phyloP scores from a whole-genome alignment of 75 land plant genomes.

The Chamaecyparis obtusa region DNA sequence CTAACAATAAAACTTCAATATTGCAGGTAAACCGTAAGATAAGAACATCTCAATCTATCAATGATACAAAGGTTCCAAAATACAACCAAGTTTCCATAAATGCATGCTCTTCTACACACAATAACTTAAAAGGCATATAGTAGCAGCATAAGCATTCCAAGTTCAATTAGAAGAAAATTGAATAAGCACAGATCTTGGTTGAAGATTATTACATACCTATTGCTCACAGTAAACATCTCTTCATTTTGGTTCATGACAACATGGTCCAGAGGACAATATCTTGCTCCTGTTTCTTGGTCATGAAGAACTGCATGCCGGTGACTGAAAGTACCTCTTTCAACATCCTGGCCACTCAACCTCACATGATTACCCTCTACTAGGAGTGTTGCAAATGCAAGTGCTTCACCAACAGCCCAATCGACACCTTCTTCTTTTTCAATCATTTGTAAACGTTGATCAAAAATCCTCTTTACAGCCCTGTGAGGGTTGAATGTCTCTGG shows the following conservation, averaged over 20 bases:
- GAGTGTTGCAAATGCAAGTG: slow-evolving; percentile 97
- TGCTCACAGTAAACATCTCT: slow-evolving; percentile 97
- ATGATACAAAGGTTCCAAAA: background rate
- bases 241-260: slow-evolving; percentile 71
- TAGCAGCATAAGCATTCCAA: background rate
- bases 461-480: slow-evolving; percentile 77
- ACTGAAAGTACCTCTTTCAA: slow-evolving; percentile 97
- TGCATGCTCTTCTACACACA: background rate
- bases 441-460: slow-evolving; percentile 85
- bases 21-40: background rate
- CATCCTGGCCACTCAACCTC: slow-evolving; percentile 97
- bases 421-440: slow-evolving; percentile 89
- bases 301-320: slow-evolving; percentile 93
- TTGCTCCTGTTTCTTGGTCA: slow-evolving; percentile 84
- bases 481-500: slow-evolving; percentile 88
- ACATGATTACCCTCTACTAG: slow-evolving; percentile 94
- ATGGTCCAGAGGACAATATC: slow-evolving; percentile 86
- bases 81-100: background rate
- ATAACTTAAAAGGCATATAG: background rate
- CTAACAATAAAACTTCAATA: background rate
- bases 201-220: slow-evolving; percentile 50
- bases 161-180: background rate
- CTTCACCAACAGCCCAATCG: slow-evolving; percentile 96
- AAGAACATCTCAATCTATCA: background rate
- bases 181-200: background rate